Evolutionary conservation across 2,329 filamentous ascomycete genomes (phyloP).

Genomic region (Botrytis hyacinthi): DNA sequence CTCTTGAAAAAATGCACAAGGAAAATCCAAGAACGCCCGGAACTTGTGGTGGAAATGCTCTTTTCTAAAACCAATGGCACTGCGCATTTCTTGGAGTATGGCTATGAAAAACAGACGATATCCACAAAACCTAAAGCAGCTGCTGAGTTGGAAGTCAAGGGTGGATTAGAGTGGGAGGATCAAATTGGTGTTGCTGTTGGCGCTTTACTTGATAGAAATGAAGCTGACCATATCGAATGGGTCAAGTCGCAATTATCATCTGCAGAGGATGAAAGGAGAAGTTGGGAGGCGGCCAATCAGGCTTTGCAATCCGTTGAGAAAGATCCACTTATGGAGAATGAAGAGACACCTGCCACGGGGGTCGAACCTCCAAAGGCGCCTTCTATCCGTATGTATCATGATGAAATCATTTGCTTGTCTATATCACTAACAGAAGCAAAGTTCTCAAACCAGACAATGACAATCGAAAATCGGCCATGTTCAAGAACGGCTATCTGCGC

Average conservation of each 20-base stretch:
- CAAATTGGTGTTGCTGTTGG: slow-evolving; percentile 76
- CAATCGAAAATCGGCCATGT: slow-evolving; percentile 69
- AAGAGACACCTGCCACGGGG: slow-evolving; percentile 35
- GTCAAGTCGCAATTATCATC: slow-evolving; percentile 67
- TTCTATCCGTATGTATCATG: slow-evolving; percentile 51
- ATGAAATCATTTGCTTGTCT: neutral
- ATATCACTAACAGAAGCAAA: slow-evolving; percentile 29
- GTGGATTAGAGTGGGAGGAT: slow-evolving; percentile 61
- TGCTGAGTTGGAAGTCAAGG: slow-evolving; percentile 79
- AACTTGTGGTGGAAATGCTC: slow-evolving; percentile 84
- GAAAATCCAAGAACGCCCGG: slow-evolving; percentile 81
- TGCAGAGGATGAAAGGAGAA: slow-evolving; percentile 69
- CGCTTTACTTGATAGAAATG: slow-evolving; percentile 75
- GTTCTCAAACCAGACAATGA: slow-evolving; percentile 55
- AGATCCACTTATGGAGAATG: slow-evolving; percentile 40
- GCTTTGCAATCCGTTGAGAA: slow-evolving; percentile 51
- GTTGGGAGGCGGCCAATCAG: slow-evolving; percentile 72
- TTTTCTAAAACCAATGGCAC: slow-evolving; percentile 89
- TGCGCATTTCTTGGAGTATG: slow-evolving; percentile 84
- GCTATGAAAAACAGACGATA: slow-evolving; percentile 76
- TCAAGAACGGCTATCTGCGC: slow-evolving; percentile 84
- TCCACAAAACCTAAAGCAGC: slow-evolving; percentile 66
- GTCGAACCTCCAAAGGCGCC: slow-evolving; percentile 45
- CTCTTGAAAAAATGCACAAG: slow-evolving; percentile 78
- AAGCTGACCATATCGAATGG: slow-evolving; percentile 77